These are phyloP conservation scores for Penicillium chermesinum DNA, from an alignment of 495 filamentous ascomycete species.

Conservation along the genomic window DNA sequence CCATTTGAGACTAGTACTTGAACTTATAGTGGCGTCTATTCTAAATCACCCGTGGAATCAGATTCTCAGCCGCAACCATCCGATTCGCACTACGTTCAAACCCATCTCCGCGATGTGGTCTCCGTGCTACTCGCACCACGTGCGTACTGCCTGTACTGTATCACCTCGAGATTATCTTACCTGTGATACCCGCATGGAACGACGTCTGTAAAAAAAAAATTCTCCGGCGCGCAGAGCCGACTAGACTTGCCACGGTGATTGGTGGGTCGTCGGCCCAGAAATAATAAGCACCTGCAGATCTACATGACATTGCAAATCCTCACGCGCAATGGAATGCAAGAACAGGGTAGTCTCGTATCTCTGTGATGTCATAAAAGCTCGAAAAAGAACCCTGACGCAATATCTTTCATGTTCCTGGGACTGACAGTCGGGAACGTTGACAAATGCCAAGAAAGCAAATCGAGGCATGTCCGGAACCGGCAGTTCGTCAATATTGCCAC, in stretches of 20 bases:
- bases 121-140: too few species aligned
- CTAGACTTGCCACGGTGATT: not conserved
- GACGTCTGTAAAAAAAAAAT: too few species aligned
- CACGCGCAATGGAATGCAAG: not conserved
- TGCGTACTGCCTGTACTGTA: too few species aligned
- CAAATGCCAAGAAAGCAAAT: not conserved
- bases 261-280: not conserved
- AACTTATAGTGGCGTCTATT: too few species aligned
- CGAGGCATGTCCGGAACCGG: not conserved
- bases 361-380: not conserved
- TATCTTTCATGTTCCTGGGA: not conserved
- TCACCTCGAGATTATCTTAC: too few species aligned
- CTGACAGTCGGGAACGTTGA: not conserved
- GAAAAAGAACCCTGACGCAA: not conserved
- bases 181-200: too few species aligned
- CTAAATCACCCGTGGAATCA: too few species aligned
- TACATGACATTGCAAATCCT: not conserved
- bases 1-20: too few species aligned
- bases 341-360: not conserved
- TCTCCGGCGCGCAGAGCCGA: not conserved
- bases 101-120: too few species aligned
- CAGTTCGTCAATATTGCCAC: conserved; percentile 1
- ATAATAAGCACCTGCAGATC: not conserved
- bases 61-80: too few species aligned
- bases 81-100: too few species aligned